Evolutionary conservation across 495 filamentous ascomycete genomes (phyloP).

Genomic region (Glarea lozoyensis): DNA sequence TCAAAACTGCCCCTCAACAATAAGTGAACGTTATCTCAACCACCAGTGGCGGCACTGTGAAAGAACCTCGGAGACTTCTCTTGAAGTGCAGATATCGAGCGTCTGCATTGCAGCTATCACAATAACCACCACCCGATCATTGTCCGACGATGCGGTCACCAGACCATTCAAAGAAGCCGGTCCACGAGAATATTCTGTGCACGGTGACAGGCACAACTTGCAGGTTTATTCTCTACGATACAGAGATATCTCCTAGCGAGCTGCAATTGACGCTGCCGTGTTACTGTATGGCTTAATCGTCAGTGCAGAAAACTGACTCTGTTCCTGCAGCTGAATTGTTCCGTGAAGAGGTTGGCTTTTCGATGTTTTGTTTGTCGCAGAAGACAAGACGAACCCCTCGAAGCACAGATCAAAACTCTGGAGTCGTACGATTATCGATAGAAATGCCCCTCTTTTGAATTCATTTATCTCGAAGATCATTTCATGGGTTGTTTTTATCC

Average conservation of each 20-base stretch:
- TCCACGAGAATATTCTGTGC: constrained; percentile 5
- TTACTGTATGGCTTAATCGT: neutral
- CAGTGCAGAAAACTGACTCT: neutral
- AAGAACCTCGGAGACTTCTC: no score
- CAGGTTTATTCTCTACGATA: constrained; percentile 9
- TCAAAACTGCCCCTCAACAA: no score
- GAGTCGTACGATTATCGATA: neutral
- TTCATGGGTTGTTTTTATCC: no score
- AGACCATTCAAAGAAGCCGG: neutral
- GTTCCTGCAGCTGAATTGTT: constrained; percentile 5
- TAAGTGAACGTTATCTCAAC: no score
- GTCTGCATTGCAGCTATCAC: neutral
- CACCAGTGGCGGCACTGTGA: no score
- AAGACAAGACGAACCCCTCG: constrained; percentile 1
- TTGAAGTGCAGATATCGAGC: no score
- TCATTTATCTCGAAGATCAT: no score
- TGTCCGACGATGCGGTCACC: neutral
- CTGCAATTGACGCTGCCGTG: no score
- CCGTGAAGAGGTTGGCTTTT: neutral
- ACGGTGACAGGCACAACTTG: constrained; percentile 15
- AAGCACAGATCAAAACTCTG: neutral
- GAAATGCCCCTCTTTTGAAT: no score
- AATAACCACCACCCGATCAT: neutral
- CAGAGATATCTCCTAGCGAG: constrained; percentile 8
- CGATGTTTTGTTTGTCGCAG: neutral